phyloP scores from a whole-genome alignment of 129 eudicot genomes.

The carrot (Daucus carota) region DH1_v3.0 NC_030386.2:33482501-33483000 shows the following conservation, averaged over 20 bases:
- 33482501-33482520: neutral
- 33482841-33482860: constrained; percentile 50
- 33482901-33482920: neutral
- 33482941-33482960: neutral
- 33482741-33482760: constrained; percentile 10
- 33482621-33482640: neutral
- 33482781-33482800: neutral
- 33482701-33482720: neutral
- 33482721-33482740: constrained; percentile 11
- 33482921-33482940: neutral
- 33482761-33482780: neutral
- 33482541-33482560: neutral
- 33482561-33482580: neutral
- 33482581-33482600: neutral
- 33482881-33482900: neutral
- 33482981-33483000: neutral
- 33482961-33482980: neutral
- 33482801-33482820: neutral
- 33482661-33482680: constrained; percentile 4
- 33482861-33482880: constrained; percentile 9
- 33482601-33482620: neutral
- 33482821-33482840: constrained; percentile 26
- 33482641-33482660: constrained; percentile 1
- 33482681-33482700: constrained; percentile 16
- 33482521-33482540: neutral